Percentiles rank a stretch among this genome's conserved stretches.
Conservation (phyloP, 371 early-diverging fungal genomes). For the Syncephalastrum sp. region DNA sequence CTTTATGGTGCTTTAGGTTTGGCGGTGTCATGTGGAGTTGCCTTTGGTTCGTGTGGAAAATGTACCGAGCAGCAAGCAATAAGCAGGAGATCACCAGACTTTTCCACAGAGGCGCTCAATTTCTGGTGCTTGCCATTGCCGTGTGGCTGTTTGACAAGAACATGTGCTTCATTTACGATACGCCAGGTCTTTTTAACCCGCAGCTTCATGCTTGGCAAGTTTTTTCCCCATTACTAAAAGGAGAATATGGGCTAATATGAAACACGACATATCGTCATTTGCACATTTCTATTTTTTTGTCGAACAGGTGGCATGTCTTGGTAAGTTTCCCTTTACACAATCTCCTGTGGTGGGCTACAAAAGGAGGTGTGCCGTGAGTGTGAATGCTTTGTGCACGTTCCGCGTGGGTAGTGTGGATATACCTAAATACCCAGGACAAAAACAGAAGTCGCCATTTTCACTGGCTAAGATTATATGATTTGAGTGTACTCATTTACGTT, state of each 20-base stretch:
- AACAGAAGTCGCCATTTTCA: too few species aligned
- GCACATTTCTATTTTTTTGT: slow-evolving; percentile 3
- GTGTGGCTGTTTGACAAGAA: slow-evolving; percentile 46
- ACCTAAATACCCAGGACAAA: too few species aligned
- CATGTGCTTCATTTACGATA: slow-evolving; percentile 32
- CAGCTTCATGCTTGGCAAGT: slow-evolving; percentile 38
- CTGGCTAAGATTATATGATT: too few species aligned
- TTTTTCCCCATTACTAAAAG: slow-evolving; percentile 1
- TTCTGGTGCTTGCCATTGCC: slow-evolving; percentile 23
- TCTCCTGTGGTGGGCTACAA: not conserved
- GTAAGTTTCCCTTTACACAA: slow-evolving; percentile 14
- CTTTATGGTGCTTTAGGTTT: slow-evolving; percentile 19
- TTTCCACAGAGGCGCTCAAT: slow-evolving; percentile 32
- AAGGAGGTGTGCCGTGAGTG: not conserved
- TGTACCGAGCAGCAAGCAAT: slow-evolving; percentile 24
- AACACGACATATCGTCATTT: slow-evolving; percentile 9
- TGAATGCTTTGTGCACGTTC: too few species aligned
- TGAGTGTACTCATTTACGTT: not conserved
- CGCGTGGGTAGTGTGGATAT: not conserved
- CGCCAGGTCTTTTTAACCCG: slow-evolving; percentile 25
- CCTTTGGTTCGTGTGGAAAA: slow-evolving; percentile 36
- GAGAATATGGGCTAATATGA: slow-evolving; percentile 4
- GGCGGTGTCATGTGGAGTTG: slow-evolving; percentile 47
- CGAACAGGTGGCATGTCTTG: slow-evolving; percentile 39
- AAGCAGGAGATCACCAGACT: slow-evolving; percentile 19